Conservation (phyloP, 1,139 yeast species). For the Pneumocystis oryctolagi region DNA sequence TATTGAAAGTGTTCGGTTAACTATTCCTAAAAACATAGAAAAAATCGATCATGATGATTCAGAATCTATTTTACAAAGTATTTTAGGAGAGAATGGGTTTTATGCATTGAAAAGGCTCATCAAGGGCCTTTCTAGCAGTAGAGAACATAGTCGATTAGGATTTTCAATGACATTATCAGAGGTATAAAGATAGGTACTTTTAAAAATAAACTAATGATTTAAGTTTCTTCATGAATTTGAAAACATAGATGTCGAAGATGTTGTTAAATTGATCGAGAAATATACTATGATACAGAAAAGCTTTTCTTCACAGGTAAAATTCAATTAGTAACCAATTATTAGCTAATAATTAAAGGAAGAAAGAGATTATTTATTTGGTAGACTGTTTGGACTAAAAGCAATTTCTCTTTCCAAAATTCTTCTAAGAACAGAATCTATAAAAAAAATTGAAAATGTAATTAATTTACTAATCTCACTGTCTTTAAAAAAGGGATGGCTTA, state of each 20-base stretch:
- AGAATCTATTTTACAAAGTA: background rate
- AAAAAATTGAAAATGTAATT: constrained; percentile 28
- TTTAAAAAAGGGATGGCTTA: constrained; percentile 59
- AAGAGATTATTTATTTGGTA: constrained; percentile 67
- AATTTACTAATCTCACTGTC: constrained; percentile 45
- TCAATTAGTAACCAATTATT: background rate
- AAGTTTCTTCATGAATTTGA: constrained; percentile 26
- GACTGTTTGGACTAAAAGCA: constrained; percentile 70
- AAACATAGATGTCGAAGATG: constrained; percentile 27
- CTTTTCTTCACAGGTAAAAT: constrained; percentile 7
- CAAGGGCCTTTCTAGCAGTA: constrained; percentile 65
- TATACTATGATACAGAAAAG: constrained; percentile 23
- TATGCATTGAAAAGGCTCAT: constrained; percentile 67
- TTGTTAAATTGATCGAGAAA: constrained; percentile 32
- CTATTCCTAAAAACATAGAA: background rate
- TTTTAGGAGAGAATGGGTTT: background rate
- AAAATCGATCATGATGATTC: background rate
- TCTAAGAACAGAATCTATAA: constrained; percentile 19
- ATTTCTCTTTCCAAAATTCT: constrained; percentile 46
- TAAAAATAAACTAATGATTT: constrained; percentile 14
- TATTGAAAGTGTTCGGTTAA: constrained; percentile 37
- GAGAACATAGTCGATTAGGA: constrained; percentile 77
- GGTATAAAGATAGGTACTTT: constrained; percentile 22
- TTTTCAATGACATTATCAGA: constrained; percentile 82
- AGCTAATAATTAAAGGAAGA: constrained; percentile 36